Percentiles rank a stretch among this genome's conserved stretches.
Evolutionary conservation across 192 early-diverging fungal genomes (phyloP).

Genomic region (Funneliformis geosporum): DNA sequence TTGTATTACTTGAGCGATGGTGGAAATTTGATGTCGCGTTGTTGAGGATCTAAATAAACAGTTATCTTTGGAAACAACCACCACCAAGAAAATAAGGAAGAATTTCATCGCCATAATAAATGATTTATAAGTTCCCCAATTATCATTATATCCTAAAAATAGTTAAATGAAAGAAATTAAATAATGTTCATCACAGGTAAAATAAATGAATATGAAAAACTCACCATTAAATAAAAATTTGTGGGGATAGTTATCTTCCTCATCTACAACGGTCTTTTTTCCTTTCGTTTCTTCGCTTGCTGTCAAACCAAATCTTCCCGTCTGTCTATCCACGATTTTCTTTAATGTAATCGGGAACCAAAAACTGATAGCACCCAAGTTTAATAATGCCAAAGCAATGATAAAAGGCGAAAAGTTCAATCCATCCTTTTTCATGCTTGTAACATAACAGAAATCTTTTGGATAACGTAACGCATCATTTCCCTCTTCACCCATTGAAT

Average conservation of each 20-base stretch:
- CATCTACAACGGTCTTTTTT: slow-evolving; percentile 48
- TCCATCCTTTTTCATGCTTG: slow-evolving; percentile 47
- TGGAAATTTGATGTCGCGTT: slow-evolving; percentile 50
- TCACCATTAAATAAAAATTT: slow-evolving; percentile 62
- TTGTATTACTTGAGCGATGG: slow-evolving; percentile 49
- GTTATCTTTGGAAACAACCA: slow-evolving; percentile 61
- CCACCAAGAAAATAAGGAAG: slow-evolving; percentile 45
- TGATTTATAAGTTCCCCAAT: slow-evolving; percentile 55
- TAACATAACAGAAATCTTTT: slow-evolving; percentile 46
- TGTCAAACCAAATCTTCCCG: slow-evolving; percentile 45
- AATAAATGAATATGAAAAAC: slow-evolving; percentile 35
- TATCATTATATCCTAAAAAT: slow-evolving; percentile 39
- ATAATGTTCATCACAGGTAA: not conserved
- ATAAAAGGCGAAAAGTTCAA: slow-evolving; percentile 44
- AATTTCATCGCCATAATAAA: slow-evolving; percentile 62
- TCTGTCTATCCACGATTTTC: slow-evolving; percentile 40
- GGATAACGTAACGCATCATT: slow-evolving; percentile 33
- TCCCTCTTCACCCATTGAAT: slow-evolving; percentile 33
- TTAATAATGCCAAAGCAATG: slow-evolving; percentile 40
- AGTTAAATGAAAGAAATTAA: not conserved
- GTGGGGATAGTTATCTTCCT: slow-evolving; percentile 56
- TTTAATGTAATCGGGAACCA: slow-evolving; percentile 45
- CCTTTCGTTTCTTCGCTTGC: slow-evolving; percentile 46
- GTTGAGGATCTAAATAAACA: slow-evolving; percentile 54
- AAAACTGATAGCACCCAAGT: slow-evolving; percentile 34